A percentile compares a stretch with the other conserved stretches of the same genome.
These are phyloP conservation scores for Catharanthus roseus DNA, from an alignment of 257 asterid species.

Conservation along the genomic window DNA sequence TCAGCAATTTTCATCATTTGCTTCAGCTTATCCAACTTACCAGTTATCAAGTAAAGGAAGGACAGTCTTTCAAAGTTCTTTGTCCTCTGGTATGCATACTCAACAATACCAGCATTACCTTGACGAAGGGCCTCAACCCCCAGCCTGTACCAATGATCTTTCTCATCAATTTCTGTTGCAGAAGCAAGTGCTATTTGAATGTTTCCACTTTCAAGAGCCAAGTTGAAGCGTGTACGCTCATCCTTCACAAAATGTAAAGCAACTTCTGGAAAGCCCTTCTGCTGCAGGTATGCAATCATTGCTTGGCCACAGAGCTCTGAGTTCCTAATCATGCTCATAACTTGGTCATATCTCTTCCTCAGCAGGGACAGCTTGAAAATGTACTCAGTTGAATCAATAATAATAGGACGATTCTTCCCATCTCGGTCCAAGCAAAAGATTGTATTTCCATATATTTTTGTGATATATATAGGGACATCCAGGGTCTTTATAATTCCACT, in stretches of 20 bases:
- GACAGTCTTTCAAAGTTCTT: conserved; percentile 88
- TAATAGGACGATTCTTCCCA: conserved; percentile 86
- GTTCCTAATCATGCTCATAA: conserved; percentile 89
- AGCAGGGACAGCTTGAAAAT: conserved; percentile 68
- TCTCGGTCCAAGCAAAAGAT: conserved; percentile 96
- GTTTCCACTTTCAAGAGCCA: conserved; percentile 93
- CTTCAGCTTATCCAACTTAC: conserved; percentile 71
- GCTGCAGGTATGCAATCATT: conserved; percentile 97
- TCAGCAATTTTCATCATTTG: conserved; percentile 96
- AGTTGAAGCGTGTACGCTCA: conserved; percentile 79
- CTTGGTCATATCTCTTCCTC: conserved; percentile 84
- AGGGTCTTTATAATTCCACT: conserved; percentile 93
- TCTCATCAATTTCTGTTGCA: conserved; percentile 78
- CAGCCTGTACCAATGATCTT: conserved; percentile 84
- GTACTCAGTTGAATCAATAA: conserved; percentile 88
- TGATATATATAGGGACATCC: conserved; percentile 83
- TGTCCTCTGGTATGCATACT: conserved; percentile 85
- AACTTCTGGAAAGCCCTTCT: conserved; percentile 98
- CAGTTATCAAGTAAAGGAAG: conserved; percentile 77
- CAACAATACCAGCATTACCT: conserved; percentile 90
- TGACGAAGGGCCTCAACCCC: conserved; percentile 98
- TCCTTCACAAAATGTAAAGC: conserved; percentile 97
- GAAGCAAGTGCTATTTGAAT: conserved; percentile 89
- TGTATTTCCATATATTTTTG: conserved; percentile 78
- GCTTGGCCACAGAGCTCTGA: conserved; percentile 98